phyloP scores from a whole-genome alignment of 2,329 filamentous ascomycete species.

The Calonectria multiphialidica region DNA sequence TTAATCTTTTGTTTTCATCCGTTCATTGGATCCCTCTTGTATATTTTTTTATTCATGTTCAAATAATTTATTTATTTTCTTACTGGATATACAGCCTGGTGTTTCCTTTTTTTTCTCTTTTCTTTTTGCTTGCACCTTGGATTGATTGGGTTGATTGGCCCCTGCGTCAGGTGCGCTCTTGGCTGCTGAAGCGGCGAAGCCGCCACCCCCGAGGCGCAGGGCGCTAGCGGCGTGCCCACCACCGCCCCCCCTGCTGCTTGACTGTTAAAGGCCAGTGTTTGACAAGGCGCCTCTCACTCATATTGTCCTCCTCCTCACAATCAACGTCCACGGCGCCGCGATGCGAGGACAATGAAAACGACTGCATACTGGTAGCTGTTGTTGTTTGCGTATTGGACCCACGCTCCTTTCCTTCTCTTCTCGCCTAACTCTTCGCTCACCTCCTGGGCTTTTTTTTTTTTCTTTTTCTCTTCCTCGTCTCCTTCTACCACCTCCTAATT shows the following conservation, averaged over 20 bases:
- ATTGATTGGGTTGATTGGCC: neutral
- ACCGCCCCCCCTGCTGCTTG: constrained; percentile 4
- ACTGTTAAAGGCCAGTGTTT: constrained; percentile 18
- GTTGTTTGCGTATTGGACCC: neutral
- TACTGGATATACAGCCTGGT: neutral
- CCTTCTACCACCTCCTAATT: neutral
- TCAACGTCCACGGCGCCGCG: constrained; percentile 35
- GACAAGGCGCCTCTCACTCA: constrained; percentile 30
- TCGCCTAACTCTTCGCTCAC: neutral
- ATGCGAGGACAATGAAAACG: constrained; percentile 36
- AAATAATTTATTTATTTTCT: neutral
- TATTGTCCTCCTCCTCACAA: constrained; percentile 47
- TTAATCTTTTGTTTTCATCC: too few relatives aligned
- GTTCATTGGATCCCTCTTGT: too few relatives aligned
- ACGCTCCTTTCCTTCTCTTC: constrained; percentile 9
- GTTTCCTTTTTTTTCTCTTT: too few relatives aligned
- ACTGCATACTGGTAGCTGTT: constrained; percentile 8
- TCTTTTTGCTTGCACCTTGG: neutral
- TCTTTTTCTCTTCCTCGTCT: neutral
- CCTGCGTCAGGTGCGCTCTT: too few relatives aligned
- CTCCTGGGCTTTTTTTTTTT: neutral
- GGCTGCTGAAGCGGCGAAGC: neutral
- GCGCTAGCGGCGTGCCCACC: neutral
- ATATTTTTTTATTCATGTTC: neutral
- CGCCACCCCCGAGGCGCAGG: neutral